These are phyloP conservation scores for Solanum hybrid DNA, from an alignment of 305 asterid genomes.

Conservation along the genomic window DNA sequence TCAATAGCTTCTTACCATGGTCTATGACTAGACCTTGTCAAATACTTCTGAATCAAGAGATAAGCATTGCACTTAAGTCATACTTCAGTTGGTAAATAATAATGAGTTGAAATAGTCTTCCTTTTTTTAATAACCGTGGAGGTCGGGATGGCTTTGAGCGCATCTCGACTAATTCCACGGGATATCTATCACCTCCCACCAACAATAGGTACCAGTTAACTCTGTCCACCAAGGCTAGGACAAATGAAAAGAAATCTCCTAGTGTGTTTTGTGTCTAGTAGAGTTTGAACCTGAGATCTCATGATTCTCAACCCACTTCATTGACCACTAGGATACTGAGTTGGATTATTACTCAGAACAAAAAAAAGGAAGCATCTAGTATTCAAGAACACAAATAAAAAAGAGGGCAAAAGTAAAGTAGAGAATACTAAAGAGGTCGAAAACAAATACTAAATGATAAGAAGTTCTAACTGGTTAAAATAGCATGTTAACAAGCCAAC, in stretches of 20 bases:
- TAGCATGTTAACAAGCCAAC: background rate
- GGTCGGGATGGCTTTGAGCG: background rate
- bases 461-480: background rate
- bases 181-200: background rate
- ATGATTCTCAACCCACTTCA: background rate
- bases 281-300: background rate
- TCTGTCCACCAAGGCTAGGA: background rate
- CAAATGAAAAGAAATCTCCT: background rate
- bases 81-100: background rate
- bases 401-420: background rate
- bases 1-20: slow-evolving; percentile 16
- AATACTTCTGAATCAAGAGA: slow-evolving; percentile 34
- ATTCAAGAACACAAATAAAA: background rate
- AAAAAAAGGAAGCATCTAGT: background rate
- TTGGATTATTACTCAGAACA: background rate
- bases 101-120: background rate
- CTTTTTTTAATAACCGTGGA: background rate
- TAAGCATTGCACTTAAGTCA: slow-evolving; percentile 2
- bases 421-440: background rate
- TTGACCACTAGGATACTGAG: background rate
- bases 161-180: background rate
- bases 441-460: background rate
- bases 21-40: slow-evolving; percentile 21
- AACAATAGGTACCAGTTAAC: background rate
- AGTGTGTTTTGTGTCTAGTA: background rate